Evolutionary conservation across 1,139 yeast species (phyloP).

Genomic region (Debaryomyces coudertii): DNA sequence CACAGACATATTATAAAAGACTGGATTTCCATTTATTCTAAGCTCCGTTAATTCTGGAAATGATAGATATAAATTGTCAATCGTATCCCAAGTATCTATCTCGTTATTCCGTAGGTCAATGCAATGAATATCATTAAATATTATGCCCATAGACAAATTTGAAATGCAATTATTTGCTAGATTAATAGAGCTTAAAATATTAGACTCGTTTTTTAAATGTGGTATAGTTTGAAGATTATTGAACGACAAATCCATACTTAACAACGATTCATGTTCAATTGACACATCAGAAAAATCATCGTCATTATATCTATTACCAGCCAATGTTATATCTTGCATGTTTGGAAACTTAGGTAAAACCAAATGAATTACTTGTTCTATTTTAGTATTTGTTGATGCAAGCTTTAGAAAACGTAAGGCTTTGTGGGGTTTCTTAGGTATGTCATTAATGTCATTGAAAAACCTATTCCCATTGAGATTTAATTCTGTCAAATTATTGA

Average conservation of each 20-base stretch:
- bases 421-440: constrained; percentile 31
- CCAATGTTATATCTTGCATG: constrained; percentile 45
- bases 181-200: constrained; percentile 15
- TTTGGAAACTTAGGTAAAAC: constrained; percentile 46
- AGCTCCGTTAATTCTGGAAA: constrained; percentile 48
- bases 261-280: constrained; percentile 20
- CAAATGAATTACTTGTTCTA: constrained; percentile 21
- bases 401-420: constrained; percentile 24
- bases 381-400: constrained; percentile 36
- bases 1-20: constrained; percentile 36
- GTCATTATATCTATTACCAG: constrained; percentile 47
- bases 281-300: constrained; percentile 20
- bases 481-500: constrained; percentile 46
- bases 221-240: constrained; percentile 44
- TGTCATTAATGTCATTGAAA: constrained; percentile 21
- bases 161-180: constrained; percentile 33
- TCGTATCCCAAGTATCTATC: constrained; percentile 47
- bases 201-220: constrained; percentile 13
- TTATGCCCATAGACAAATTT: neutral
- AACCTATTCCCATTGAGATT: constrained; percentile 69
- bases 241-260: constrained; percentile 46
- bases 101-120: constrained; percentile 55
- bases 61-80: constrained; percentile 41
- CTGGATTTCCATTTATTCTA: constrained; percentile 56
- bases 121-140: neutral